Percentiles rank a stretch among this genome's conserved stretches.
phyloP scores from a whole-genome alignment of 129 eudicot species.

The Flaveria robusta region DNA sequence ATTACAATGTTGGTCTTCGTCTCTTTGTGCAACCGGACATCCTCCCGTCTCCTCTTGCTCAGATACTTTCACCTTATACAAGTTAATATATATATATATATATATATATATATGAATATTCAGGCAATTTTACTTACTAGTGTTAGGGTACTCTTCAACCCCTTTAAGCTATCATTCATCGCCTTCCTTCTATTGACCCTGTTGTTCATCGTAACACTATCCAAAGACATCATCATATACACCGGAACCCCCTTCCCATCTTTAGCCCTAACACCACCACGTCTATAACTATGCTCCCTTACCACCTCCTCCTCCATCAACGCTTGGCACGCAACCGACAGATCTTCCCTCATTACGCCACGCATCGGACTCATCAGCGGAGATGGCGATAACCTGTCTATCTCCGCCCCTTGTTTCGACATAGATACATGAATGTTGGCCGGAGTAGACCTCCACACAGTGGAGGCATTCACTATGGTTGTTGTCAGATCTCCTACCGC shows the following conservation, averaged over 20 bases:
- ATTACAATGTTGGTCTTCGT: conserved; percentile 26
- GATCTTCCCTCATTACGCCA: conserved; percentile 62
- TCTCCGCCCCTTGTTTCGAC: conserved; percentile 32
- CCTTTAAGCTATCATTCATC: conserved; percentile 88
- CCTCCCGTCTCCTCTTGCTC: conserved; percentile 32
- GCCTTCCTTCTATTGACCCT: conserved; percentile 82
- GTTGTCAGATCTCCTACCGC: conserved; percentile 37
- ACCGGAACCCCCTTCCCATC: conserved; percentile 77
- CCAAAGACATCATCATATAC: conserved; percentile 86
- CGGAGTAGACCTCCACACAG: conserved; percentile 63
- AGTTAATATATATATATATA: no score
- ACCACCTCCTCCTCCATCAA: conserved; percentile 25
- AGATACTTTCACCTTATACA: conserved; percentile 38
- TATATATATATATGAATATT: background rate
- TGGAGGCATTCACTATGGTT: conserved; percentile 48
- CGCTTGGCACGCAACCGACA: conserved; percentile 79
- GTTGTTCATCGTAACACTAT: conserved; percentile 65
- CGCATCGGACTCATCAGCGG: conserved; percentile 76
- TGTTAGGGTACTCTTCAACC: conserved; percentile 89
- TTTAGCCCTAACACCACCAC: conserved; percentile 23
- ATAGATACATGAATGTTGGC: conserved; percentile 50
- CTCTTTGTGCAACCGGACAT: conserved; percentile 28
- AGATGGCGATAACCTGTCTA: conserved; percentile 59
- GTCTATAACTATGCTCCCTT: conserved; percentile 23
- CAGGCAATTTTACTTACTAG: conserved; percentile 10